Conservation (phyloP, 768 basidiomycete species). For the Naganishia antarctica region DNA sequence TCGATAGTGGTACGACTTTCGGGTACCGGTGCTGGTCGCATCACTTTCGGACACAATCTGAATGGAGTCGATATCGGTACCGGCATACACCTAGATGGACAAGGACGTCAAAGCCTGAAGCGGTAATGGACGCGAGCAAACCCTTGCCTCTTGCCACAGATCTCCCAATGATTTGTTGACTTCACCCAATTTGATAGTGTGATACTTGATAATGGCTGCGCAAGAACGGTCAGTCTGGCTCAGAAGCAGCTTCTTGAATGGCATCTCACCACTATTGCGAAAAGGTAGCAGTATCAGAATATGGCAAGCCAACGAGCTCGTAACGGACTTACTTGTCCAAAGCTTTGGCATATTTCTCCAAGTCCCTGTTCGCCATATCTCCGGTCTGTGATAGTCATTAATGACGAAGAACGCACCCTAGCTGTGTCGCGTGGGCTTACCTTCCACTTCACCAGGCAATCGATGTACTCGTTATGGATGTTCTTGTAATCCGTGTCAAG, state of each 20-base stretch:
- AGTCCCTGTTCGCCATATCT: conserved; percentile 92
- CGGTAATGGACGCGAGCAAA: conserved; percentile 60
- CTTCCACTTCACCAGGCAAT: conserved; percentile 91
- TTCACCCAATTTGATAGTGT: conserved; percentile 96
- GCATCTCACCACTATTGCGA: not conserved
- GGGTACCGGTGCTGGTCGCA: conserved; percentile 68
- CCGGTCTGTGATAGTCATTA: conserved; percentile 63
- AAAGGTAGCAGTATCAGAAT: not conserved
- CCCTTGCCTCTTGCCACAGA: conserved; percentile 83
- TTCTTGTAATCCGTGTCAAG: conserved; percentile 74
- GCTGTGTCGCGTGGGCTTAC: conserved; percentile 50
- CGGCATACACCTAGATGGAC: conserved; percentile 3
- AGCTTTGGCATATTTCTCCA: conserved; percentile 97
- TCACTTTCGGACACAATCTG: conserved; percentile 90
- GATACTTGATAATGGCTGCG: conserved; percentile 92
- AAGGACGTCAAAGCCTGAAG: conserved; percentile 22
- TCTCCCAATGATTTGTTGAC: conserved; percentile 97
- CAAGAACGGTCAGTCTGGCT: not conserved
- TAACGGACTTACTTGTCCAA: conserved; percentile 74
- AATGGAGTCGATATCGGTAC: conserved; percentile 85
- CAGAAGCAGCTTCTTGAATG: not conserved
- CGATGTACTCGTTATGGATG: conserved; percentile 75
- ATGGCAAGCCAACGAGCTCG: not conserved
- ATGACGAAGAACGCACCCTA: not conserved
- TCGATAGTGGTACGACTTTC: conserved; percentile 88